Evolutionary conservation across 495 filamentous ascomycete species (phyloP), one percentile per base, ranked within the genome.

Genomic region (Recurvomyces mirabilis): DNA sequence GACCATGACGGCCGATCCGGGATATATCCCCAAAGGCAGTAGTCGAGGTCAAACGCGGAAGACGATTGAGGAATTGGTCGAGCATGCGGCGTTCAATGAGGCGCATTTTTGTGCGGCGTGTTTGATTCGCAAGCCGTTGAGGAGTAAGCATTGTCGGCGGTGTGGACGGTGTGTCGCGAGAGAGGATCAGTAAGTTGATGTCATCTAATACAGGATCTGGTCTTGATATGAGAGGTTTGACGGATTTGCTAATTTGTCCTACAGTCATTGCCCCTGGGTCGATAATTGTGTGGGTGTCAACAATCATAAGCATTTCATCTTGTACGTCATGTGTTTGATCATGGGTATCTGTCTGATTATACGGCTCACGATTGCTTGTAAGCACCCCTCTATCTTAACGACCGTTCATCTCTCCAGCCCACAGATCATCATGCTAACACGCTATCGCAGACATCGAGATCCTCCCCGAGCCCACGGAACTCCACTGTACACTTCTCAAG

Each of bases 251-350:
- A 23, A 47, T 68, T 79, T 60, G 60, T 7, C 30, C 32, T 12
- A n/a, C 22, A 96, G 89, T 55, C 91, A 98, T 60, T 98, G 91
- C 55, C 91, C 91, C 0, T 98, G 91, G 91, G 86, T 95, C 28
- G 80, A 91, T 62, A 95, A 94, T 65, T 98, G 91, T 58, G 75
- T 98, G 29, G 91, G 83, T 31, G 72, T 88, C 29, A 95, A 94
- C 58, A 98, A 98, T 58, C 79, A 93, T 53, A 78, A 91, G 4
- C 93, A 95, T 56, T 98, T 98, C 65, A 81, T 94, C 45, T 61
- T 94, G 18, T 98, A 94, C 58, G 71, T 95, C 24, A 61, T 86
- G 15, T 81, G 65, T 50, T 63, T 96, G 30, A 79, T 87, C 52
- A 49, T 82, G 15, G 85, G 84, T 21, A 80, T 96, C 41, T 48